These are phyloP conservation scores for Cyclotella kingstonii DNA, from an alignment of 108 stramenopile genomes.

Conservation along the genomic window DNA sequence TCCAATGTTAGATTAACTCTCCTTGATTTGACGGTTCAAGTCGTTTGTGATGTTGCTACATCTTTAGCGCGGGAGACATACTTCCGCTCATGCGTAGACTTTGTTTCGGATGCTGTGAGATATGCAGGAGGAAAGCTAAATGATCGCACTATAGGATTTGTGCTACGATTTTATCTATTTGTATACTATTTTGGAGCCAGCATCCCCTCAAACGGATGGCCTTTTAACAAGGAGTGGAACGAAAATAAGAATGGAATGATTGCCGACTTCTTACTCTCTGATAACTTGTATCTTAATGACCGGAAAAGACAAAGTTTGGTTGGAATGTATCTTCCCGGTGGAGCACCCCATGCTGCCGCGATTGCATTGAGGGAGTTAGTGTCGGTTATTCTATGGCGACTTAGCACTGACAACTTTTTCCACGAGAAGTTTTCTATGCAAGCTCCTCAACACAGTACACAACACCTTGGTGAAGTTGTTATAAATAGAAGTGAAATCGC, in stretches of 20 bases:
- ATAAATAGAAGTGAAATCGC: conserved; percentile 64
- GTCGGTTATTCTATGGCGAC: conserved; percentile 36
- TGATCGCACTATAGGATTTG: conserved; percentile 74
- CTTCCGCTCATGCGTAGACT: conserved; percentile 73
- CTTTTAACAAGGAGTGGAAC: conserved; percentile 29
- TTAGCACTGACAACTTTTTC: conserved; percentile 25
- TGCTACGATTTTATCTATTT: conserved; percentile 77
- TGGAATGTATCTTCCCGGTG: conserved; percentile 53
- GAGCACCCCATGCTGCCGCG: conserved; percentile 74
- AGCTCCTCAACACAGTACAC: conserved; percentile 19
- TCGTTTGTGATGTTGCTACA: conserved; percentile 84
- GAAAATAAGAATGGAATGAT: conserved; percentile 5
- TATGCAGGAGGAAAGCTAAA: conserved; percentile 68
- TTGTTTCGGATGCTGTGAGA: conserved; percentile 67
- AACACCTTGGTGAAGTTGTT: conserved; percentile 50
- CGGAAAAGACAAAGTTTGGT: conserved; percentile 2
- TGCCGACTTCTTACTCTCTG: conserved; percentile 26
- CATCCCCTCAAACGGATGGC: conserved; percentile 47
- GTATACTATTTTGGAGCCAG: conserved; percentile 86
- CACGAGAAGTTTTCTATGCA: too few species aligned
- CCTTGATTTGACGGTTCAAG: conserved; percentile 75
- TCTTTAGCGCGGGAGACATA: conserved; percentile 70
- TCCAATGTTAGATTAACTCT: conserved; percentile 56
- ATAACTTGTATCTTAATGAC: conserved; percentile 8
- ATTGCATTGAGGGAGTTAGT: conserved; percentile 72